Evolutionary conservation across 108 stramenopile species (phyloP), one percentile per base, ranked within the genome.

Genomic region (Cyclotella baltica): DNA sequence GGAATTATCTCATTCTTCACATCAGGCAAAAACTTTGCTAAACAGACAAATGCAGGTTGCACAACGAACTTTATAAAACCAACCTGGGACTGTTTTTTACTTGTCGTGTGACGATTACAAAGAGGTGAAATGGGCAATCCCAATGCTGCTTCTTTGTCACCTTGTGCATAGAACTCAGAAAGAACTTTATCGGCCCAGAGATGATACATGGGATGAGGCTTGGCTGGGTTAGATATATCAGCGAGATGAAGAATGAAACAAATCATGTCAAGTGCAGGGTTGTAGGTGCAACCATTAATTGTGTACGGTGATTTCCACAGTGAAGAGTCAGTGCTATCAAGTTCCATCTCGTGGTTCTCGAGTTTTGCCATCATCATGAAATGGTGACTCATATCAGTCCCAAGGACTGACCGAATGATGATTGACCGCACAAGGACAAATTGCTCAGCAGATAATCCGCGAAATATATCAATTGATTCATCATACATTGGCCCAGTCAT

Each of bases 161-260:
- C 93, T 70, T 94, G 91, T 11, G 50, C 58, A 72, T 80, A 91
- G 40, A 95, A 91, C 67, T 92, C 92, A 33, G 86, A 76, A 59
- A 88, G 20, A 28, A 90, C 67, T 34, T 40, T 50, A 30, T 86
- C 84, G 31, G 72, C 68, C 91, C 90, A 92, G 25, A 22, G 13
- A 51, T 63, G 74, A 65, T 68, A 84, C 28, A 80, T 35, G 8
- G 38, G 66, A 64, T 67, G 85, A 15, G 81, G 73, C 57, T 88
- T 83, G 35, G 84, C 75, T 19, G 88, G 88, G 66, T 88, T 90
- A 47, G 76, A 78, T 11, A 94, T 80, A 69, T 94, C 93, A 9
- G 88, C 84, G 16, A 67, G 46, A 78, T 94, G 93, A 8, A 92
- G 72, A 33, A 94, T 50, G 16, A 75, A 79, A 28, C 72, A 70